Base-by-base conservation (phyloP, 352 stramenopile genomes). In the Phytophthora sansomeana region DNA sequence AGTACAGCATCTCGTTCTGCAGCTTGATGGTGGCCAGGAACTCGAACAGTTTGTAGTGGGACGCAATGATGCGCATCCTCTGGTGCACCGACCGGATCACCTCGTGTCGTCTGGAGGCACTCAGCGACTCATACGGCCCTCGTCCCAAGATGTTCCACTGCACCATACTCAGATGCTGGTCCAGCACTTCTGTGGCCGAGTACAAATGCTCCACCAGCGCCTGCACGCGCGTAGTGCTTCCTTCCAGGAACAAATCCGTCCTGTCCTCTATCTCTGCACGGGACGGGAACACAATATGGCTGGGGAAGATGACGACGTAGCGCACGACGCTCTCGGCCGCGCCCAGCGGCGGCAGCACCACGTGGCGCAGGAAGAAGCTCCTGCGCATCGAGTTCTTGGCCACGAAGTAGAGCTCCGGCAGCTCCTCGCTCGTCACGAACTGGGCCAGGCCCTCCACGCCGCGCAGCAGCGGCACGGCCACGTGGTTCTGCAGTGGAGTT, bases 71-170 rank as follows among this genome's bases (percentile, higher is more conserved):
- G 24, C 75, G 80, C 64, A 89, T 84, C 50, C 87, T 83, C 70
- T 92, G 81, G 39, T 85, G 62, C 43, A 95, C 87, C 13, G 83
- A 93, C 38, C 76, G 56, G 41, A 95, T 82, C 8, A 95, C 84
- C 41, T 95, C 87, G 4, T 53, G 67, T 5, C 85, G 80, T 24
- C 85, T 74, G 1, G 85, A 74, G 5, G 58, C 61, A 33, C 80
- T 81, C n/a, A 95, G 72, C 33, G 83, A 91, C 64, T 90, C 85
- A 68, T 95, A 95, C 6, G 85, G 85, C 3, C 87, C 87, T 48
- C 87, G 68, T 4, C 87, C 87, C 2, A 95, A 56, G 48, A 95
- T 93, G 38, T 95, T 95, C 87, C 87, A 95, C 71, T 95, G 87
- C 16, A 93, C 85, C 85, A 93, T 95, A 36, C 83, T 92, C 74